Base-by-base conservation (phyloP, 1,284 basidiomycete genomes). In the Ceratobasidium sp. region DNA sequence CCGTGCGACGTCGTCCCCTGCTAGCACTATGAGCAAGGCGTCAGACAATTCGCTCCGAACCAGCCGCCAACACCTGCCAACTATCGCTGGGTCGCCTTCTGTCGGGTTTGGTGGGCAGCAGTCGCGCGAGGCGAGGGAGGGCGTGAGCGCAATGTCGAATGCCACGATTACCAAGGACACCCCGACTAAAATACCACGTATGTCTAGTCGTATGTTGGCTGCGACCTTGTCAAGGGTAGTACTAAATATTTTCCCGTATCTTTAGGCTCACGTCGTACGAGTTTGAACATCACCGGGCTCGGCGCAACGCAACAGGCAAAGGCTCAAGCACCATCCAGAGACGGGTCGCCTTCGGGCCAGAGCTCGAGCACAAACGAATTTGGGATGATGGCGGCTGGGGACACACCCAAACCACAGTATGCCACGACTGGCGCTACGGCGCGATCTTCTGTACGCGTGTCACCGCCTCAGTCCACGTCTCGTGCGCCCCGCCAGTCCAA, bases 141-240 rank as follows among this genome's bases (percentile, higher is more conserved):
- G 67, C 9, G 56, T 60, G 14, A 70, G 67, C 46, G 54, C 67
- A 2, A 48, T 70, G 67, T 70, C 67, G 1, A 56, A 56, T 60
- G 42, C 56, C 18, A 70, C 85, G 77, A 87, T 89, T 56, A 77
- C 79, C 23, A 88, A 84, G 76, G 89, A 89, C 49, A 84, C 83
- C 0, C 94, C 95, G 0, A 98, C 95, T 25, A 96, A 95, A 83
- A 98, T 97, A 76, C 95, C 95, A 62, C 90, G 95, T 49, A 95
- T 96, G 73, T 90, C 92, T 21, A 92, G 88, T 78, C 85, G 90
- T 59, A 88, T 30, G 23, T 54, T 44, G 40, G 67, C 28, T 36
- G 44, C 88, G 4, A 92, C 91, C 3, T 86, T 88, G 1, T 84
- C 83, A 60, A 84, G 86, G 58, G 89, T 90, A 11, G 89, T 73